These are phyloP conservation scores for Sphenostylis stenocarpa DNA, from an alignment of 306 rosid species.

Conservation along the genomic window DNA sequence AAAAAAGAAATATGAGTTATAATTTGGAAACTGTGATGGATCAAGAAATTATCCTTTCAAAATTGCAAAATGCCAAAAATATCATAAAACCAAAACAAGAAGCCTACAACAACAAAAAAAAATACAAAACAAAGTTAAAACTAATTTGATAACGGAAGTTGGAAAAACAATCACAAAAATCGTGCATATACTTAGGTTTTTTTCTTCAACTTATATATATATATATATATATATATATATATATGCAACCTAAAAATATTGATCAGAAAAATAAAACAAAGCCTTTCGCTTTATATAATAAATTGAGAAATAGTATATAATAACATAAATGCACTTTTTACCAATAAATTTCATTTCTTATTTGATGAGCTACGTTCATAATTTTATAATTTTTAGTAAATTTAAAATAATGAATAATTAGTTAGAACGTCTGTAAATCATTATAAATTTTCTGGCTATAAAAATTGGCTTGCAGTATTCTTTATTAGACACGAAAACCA, in stretches of 20 bases:
- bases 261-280: too few species aligned
- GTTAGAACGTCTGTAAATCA: background rate
- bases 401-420: background rate
- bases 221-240: too few species aligned
- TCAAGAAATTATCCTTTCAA: background rate
- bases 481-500: background rate
- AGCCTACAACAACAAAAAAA: background rate
- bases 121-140: background rate
- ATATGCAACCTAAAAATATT: too few species aligned
- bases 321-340: too few species aligned
- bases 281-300: too few species aligned
- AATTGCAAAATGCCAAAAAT: too few species aligned
- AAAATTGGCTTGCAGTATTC: background rate
- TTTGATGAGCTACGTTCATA: background rate
- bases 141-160: background rate
- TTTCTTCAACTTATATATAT: too few species aligned
- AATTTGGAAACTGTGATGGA: too few species aligned
- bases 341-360: too few species aligned
- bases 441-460: background rate
- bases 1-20: too few species aligned
- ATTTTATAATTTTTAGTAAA: background rate
- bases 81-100: background rate
- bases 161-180: background rate
- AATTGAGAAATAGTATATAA: too few species aligned
- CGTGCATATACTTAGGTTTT: too few species aligned